phyloP scores from a whole-genome alignment of 768 basidiomycete species.

The Lentinula detonsa region DNA sequence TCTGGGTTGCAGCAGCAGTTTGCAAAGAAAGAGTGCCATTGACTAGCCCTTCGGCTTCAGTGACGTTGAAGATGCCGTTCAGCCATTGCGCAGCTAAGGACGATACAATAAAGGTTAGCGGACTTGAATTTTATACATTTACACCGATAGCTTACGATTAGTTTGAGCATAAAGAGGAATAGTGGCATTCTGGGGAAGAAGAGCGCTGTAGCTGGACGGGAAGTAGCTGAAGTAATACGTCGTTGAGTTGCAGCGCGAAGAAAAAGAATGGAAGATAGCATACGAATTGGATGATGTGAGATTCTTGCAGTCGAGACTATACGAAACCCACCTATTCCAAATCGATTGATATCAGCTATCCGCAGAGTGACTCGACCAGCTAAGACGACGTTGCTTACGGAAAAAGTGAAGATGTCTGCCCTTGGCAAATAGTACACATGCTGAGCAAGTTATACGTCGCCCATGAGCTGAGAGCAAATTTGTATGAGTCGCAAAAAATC shows the following conservation, averaged over 20 bases:
- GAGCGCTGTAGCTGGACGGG: neutral
- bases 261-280: neutral
- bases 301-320: neutral
- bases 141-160: neutral
- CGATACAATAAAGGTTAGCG: neutral
- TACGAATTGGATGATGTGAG: neutral
- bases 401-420: neutral
- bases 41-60: neutral
- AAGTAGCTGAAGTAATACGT: neutral
- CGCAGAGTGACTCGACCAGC: neutral
- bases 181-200: neutral
- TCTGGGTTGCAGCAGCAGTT: neutral
- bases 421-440: neutral
- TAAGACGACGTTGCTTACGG: neutral
- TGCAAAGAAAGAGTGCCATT: neutral
- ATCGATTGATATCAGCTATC: neutral
- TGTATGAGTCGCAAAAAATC: neutral
- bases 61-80: neutral
- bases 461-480: neutral
- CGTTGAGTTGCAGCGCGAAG: neutral
- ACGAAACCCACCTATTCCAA: neutral
- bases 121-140: neutral
- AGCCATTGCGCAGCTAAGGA: neutral
- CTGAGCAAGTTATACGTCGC: neutral
- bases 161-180: neutral